Evolutionary conservation across 1,139 yeast genomes (phyloP), one percentile per base, ranked within the genome.

Genomic region (Scheffersomyces cryptocercus): DNA sequence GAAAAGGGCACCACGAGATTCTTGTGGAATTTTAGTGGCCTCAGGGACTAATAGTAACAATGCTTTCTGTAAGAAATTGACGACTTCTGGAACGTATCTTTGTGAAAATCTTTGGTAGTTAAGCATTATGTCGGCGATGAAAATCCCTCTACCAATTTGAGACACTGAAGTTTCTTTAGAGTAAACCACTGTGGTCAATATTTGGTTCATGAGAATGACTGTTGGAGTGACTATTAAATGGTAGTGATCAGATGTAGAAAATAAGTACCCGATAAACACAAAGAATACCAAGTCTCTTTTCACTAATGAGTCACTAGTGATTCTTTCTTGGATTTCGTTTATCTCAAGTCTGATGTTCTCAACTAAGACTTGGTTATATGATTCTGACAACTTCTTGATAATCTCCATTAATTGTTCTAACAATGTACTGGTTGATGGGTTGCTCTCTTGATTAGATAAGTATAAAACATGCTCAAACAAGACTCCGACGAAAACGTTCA

Each of bases 171-270:
- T 58, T 48, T 77, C 79, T 34, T 85, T 81, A 24, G 55, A 51
- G 37, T 62, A 60, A 28, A 58, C 51, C 15, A 64, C 51, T 26
- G 55, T 52, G n/a, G 65, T 54, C 42, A 91, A 67, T 20, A 81
- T 73, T 62, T 89, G 93, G 42, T 85, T 80, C 72, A 90, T 81
- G 36, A 89, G 64, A 34, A 93, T 77, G 32, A 82, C 70, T 2
- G 95, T 78, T 2, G 98, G 97, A 0, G 97, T 90, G 4, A 85
- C 91, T 13, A 93, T 85, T 50, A 89, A 75, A 71, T 95, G 98
- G 64, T 88, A 93, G 59, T 90, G 95, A 71, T 95, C 99, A 0
- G 99, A 93, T 1, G 97, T 88, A 1, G 99, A 90, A 59, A 87
- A 95, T 9, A 91, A 61, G 44, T 77, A 70, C 8, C 97, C 97